Evolutionary conservation across 805 yeast species (phyloP).

Genomic region (Candida ipomoeae): DNA sequence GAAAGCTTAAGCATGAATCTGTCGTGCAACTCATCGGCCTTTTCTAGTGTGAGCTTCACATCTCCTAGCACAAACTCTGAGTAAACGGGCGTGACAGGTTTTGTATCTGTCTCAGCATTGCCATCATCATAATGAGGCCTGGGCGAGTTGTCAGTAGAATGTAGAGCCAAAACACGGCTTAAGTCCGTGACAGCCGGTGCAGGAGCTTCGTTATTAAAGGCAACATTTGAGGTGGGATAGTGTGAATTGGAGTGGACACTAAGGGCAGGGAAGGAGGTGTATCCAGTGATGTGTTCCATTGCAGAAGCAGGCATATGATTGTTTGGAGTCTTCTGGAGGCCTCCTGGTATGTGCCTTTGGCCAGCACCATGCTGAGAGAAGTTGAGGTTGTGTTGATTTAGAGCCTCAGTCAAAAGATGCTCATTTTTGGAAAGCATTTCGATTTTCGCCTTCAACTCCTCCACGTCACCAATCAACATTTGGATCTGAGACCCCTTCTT

Average conservation of each 20-base stretch:
- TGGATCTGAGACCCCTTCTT: slow-evolving; percentile 90
- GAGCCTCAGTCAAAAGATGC: slow-evolving; percentile 59
- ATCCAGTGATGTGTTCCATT: slow-evolving; percentile 16
- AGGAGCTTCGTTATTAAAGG: background rate
- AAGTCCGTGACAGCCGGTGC: slow-evolving; percentile 16
- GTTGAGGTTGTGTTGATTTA: slow-evolving; percentile 42
- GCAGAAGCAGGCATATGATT: slow-evolving; percentile 12
- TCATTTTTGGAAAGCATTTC: slow-evolving; percentile 63
- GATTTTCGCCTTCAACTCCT: slow-evolving; percentile 69
- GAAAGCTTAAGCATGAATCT: slow-evolving; percentile 62
- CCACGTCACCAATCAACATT: slow-evolving; percentile 77
- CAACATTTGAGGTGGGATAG: background rate
- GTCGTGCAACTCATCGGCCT: slow-evolving; percentile 70
- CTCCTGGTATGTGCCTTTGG: slow-evolving; percentile 7
- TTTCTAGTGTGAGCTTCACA: slow-evolving; percentile 58
- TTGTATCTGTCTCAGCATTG: slow-evolving; percentile 3
- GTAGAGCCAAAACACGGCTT: slow-evolving; percentile 20
- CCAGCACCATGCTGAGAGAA: slow-evolving; percentile 14
- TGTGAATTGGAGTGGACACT: background rate
- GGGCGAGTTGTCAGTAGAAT: slow-evolving; percentile 31
- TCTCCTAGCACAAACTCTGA: slow-evolving; percentile 74
- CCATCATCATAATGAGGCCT: slow-evolving; percentile 13
- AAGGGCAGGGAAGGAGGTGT: slow-evolving; percentile 7
- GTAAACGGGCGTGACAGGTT: slow-evolving; percentile 23
- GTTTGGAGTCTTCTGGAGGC: slow-evolving; percentile 3